Evolutionary conservation across 345 rosid species (phyloP).

Genomic region (Stellera chamaejasme): DNA sequence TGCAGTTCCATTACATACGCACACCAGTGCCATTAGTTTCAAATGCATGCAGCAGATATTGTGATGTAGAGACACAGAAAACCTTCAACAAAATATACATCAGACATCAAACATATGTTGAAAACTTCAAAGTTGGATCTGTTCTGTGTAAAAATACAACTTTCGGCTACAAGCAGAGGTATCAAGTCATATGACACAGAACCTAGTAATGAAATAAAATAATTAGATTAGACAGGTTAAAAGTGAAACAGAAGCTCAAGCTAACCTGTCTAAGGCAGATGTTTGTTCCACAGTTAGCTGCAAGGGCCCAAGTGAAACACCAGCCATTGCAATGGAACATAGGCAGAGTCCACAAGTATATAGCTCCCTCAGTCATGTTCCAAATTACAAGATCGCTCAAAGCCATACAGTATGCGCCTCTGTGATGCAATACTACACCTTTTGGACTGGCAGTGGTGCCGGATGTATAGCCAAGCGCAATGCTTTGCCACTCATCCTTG

Average conservation of each 20-base stretch:
- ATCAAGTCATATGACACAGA: too few species aligned
- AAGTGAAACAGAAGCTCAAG: too few species aligned
- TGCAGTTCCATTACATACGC: background rate
- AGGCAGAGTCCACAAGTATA: slow-evolving; percentile 93
- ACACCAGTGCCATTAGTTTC: background rate
- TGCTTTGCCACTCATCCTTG: slow-evolving; percentile 94
- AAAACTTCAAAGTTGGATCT: background rate
- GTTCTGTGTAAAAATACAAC: background rate
- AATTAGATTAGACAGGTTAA: too few species aligned
- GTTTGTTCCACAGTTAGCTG: slow-evolving; percentile 71
- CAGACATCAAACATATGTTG: too few species aligned
- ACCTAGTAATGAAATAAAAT: too few species aligned
- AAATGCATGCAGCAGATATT: too few species aligned
- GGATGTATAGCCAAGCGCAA: slow-evolving; percentile 84
- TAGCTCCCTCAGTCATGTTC: slow-evolving; percentile 86
- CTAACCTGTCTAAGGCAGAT: slow-evolving; percentile 89
- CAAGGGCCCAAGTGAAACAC: slow-evolving; percentile 85
- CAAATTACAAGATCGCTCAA: slow-evolving; percentile 54
- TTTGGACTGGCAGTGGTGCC: slow-evolving; percentile 96
- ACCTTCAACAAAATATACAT: too few species aligned
- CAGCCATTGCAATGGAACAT: slow-evolving; percentile 95
- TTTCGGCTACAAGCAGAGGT: too few species aligned
- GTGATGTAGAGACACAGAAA: too few species aligned
- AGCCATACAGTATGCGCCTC: slow-evolving; percentile 87
- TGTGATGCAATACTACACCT: slow-evolving; percentile 80